Evolutionary conservation across 2,329 filamentous ascomycete genomes (phyloP).

Genomic region (Pyricularia sp.): DNA sequence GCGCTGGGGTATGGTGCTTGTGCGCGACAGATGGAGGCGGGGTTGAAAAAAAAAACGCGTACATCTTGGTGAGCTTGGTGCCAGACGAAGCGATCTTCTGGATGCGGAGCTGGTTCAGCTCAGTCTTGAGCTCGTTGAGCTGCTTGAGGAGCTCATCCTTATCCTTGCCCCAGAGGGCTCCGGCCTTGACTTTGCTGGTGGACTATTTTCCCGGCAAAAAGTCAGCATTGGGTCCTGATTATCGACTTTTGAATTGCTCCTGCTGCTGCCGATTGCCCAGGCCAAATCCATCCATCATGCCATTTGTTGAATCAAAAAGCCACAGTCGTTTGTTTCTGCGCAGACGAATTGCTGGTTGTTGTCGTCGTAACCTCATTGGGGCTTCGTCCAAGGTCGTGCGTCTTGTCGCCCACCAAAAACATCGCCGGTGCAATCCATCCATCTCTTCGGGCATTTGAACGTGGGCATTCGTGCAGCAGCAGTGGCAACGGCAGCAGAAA

Average conservation of each 20-base stretch:
- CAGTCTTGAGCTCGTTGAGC: slow-evolving; percentile 88
- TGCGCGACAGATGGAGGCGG: neutral
- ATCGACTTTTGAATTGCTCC: neutral
- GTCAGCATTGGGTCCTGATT: slow-evolving; percentile 1
- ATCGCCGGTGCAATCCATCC: neutral
- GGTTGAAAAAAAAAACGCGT: slow-evolving; percentile 30
- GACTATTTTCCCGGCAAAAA: slow-evolving; percentile 27
- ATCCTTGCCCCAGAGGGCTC: slow-evolving; percentile 97
- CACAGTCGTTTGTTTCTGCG: neutral
- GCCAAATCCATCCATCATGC: neutral
- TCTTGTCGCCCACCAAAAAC: neutral
- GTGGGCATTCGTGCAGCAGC: neutral
- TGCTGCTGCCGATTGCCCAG: neutral
- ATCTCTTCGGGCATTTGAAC: neutral
- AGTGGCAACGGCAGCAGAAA: neutral
- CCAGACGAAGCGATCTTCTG: slow-evolving; percentile 94
- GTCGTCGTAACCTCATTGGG: neutral
- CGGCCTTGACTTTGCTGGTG: slow-evolving; percentile 77
- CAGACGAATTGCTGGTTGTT: neutral
- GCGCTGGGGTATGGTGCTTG: neutral
- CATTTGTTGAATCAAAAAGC: neutral
- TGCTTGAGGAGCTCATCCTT: slow-evolving; percentile 98
- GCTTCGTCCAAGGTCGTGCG: neutral
- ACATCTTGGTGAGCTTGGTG: slow-evolving; percentile 98
- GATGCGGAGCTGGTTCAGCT: slow-evolving; percentile 92